Evolutionary conservation across 805 yeast genomes (phyloP).

Genomic region (Hanseniaspora valbyensis): DNA sequence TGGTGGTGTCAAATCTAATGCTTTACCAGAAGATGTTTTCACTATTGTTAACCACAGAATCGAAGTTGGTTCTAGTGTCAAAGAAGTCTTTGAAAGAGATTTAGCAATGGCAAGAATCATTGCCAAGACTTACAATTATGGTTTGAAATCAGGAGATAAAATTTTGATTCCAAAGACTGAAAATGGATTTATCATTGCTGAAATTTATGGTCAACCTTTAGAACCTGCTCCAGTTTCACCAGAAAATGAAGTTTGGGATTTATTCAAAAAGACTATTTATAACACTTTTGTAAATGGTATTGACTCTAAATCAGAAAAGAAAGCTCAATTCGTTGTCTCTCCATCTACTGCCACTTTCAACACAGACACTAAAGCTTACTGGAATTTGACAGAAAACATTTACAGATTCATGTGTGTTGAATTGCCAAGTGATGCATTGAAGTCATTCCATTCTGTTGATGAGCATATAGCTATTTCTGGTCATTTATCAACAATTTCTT

Average conservation of each 20-base stretch:
- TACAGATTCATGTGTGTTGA: slow-evolving; percentile 36
- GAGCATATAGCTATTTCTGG: slow-evolving; percentile 45
- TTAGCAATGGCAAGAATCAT: slow-evolving; percentile 30
- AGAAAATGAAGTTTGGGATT: slow-evolving; percentile 30
- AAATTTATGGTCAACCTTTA: slow-evolving; percentile 19
- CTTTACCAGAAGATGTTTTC: slow-evolving; percentile 55
- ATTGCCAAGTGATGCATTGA: slow-evolving; percentile 17
- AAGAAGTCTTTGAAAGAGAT: slow-evolving; percentile 34
- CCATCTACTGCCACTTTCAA: slow-evolving; percentile 48
- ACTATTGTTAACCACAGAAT: slow-evolving; percentile 55
- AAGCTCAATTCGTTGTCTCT: slow-evolving; percentile 29
- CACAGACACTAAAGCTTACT: slow-evolving; percentile 52
- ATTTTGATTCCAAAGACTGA: slow-evolving; percentile 23
- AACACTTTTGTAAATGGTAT: slow-evolving; percentile 44
- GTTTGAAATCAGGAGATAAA: slow-evolving; percentile 29
- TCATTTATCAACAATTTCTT: slow-evolving; percentile 52
- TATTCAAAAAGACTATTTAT: slow-evolving; percentile 43
- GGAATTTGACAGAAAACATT: slow-evolving; percentile 44
- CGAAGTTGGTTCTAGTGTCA: slow-evolving; percentile 42
- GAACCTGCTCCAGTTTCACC: slow-evolving; percentile 36
- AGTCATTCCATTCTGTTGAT: slow-evolving; percentile 50
- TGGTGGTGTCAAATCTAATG: slow-evolving; percentile 70
- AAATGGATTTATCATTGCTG: slow-evolving; percentile 27
- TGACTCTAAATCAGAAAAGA: slow-evolving; percentile 22
- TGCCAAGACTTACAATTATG: slow-evolving; percentile 41